These are phyloP conservation scores for Fusarium falciforme DNA, from an alignment of 2,329 filamentous ascomycete genomes.

Conservation along the genomic window DNA sequence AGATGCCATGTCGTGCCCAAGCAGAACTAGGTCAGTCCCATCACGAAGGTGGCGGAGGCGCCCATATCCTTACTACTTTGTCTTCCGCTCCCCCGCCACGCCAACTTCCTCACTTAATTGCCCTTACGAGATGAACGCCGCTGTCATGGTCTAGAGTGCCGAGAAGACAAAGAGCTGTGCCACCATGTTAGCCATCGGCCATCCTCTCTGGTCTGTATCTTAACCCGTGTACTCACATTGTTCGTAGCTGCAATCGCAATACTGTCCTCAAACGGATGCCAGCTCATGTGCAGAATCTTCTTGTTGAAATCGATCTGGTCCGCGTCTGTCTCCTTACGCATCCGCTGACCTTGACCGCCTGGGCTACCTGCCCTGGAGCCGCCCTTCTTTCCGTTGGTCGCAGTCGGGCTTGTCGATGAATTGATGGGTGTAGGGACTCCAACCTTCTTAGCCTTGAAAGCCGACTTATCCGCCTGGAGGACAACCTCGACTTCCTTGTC, in stretches of 20 bases:
- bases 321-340: slow-evolving; percentile 99
- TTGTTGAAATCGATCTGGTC: slow-evolving; percentile 99
- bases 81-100: slow-evolving; percentile 26
- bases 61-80: slow-evolving; percentile 32
- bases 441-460: slow-evolving; percentile 99
- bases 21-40: slow-evolving; percentile 31
- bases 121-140: slow-evolving; percentile 42
- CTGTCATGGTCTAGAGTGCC: slow-evolving; percentile 66
- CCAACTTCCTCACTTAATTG: slow-evolving; percentile 28
- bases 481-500: slow-evolving; percentile 98
- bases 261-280: slow-evolving; percentile 99
- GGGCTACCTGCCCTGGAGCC: slow-evolving; percentile 90
- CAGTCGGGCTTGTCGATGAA: slow-evolving; percentile 76
- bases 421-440: slow-evolving; percentile 98
- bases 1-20: slow-evolving; percentile 34
- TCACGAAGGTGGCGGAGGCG: slow-evolving; percentile 24
- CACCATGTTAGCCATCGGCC: slow-evolving; percentile 37
- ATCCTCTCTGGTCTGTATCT: background rate
- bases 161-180: slow-evolving; percentile 81
- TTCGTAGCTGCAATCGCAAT: slow-evolving; percentile 99
- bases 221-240: slow-evolving; percentile 77
- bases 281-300: slow-evolving; percentile 99
- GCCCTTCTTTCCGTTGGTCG: slow-evolving; percentile 84
- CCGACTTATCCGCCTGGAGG: slow-evolving; percentile 96
- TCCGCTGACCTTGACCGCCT: slow-evolving; percentile 84